Evolutionary conservation across 176 grass and related monocot genomes (phyloP).

Genomic region (Carex myosuroides): DNA sequence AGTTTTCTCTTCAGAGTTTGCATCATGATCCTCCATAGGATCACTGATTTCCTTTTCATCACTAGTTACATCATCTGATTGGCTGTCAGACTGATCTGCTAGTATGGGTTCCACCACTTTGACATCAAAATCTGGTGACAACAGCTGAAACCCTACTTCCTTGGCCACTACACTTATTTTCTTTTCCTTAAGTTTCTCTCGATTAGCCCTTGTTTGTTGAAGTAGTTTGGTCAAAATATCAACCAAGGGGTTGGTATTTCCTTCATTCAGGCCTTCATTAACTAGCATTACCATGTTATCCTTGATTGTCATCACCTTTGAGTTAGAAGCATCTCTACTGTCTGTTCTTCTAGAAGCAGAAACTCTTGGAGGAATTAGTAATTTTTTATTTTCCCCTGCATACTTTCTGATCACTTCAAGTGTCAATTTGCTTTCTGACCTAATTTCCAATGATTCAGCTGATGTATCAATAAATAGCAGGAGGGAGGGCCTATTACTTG

Average conservation of each 20-base stretch:
- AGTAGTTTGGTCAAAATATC: slow-evolving; percentile 67
- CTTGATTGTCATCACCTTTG: slow-evolving; percentile 52
- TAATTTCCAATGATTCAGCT: slow-evolving; percentile 53
- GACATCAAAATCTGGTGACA: slow-evolving; percentile 61
- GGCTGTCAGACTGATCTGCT: slow-evolving; percentile 21
- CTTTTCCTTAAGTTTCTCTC: slow-evolving; percentile 46
- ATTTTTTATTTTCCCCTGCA: slow-evolving; percentile 42
- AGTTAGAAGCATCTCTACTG: slow-evolving; percentile 41
- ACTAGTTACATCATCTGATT: slow-evolving; percentile 21
- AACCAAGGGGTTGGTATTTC: slow-evolving; percentile 36
- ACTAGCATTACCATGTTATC: slow-evolving; percentile 77
- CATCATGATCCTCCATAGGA: not conserved
- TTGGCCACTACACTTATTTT: slow-evolving; percentile 62
- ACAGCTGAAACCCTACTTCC: slow-evolving; percentile 60
- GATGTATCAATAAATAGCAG: slow-evolving; percentile 84
- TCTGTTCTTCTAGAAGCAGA: slow-evolving; percentile 35
- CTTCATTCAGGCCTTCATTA: slow-evolving; percentile 52
- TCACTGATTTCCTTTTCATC: slow-evolving; percentile 9
- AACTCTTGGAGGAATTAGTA: slow-evolving; percentile 21
- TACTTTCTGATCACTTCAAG: slow-evolving; percentile 72
- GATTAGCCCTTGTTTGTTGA: slow-evolving; percentile 41
- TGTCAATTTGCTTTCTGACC: slow-evolving; percentile 69
- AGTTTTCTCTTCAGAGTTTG: slow-evolving; percentile 23
- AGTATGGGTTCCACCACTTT: slow-evolving; percentile 28
- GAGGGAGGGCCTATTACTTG: slow-evolving; percentile 57